Evolutionary conservation across 2,329 filamentous ascomycete species (phyloP).

Genomic region (Colletotrichum zoysiae): DNA sequence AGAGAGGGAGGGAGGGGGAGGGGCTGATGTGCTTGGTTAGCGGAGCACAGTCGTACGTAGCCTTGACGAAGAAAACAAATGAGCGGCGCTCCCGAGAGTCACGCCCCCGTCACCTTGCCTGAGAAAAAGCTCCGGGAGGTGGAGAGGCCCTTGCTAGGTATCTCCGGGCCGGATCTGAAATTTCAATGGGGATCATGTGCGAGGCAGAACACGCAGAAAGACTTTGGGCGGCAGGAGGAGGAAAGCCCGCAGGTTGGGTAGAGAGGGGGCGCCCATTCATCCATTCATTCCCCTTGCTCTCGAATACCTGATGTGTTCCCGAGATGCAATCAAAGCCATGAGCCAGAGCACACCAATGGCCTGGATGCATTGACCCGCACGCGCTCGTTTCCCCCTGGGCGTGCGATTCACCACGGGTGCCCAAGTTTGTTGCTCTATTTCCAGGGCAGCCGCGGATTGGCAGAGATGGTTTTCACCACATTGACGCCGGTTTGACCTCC

Average conservation of each 20-base stretch:
- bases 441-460: too few relatives aligned
- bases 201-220: not conserved
- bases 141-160: slow-evolving; percentile 12
- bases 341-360: not conserved
- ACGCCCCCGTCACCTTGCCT: slow-evolving; percentile 30
- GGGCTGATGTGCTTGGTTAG: slow-evolving; percentile 26
- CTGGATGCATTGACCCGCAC: slow-evolving; percentile 12
- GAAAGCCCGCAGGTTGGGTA: not conserved
- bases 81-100: slow-evolving; percentile 29
- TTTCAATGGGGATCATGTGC: slow-evolving; percentile 27
- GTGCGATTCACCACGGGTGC: not conserved
- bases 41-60: slow-evolving; percentile 14
- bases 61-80: slow-evolving; percentile 13
- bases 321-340: not conserved
- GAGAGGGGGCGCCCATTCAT: not conserved
- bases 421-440: too few relatives aligned
- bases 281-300: not conserved
- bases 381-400: not conserved
- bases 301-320: not conserved
- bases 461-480: too few relatives aligned
- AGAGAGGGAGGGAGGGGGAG: not conserved
- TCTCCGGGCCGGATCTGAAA: slow-evolving; percentile 29
- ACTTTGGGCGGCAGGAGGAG: slow-evolving; percentile 1
- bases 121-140: slow-evolving; percentile 22
- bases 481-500: too few relatives aligned